Conservation (phyloP, 2,329 filamentous ascomycete genomes). For the Iodosphaeria phyllophila region DNA sequence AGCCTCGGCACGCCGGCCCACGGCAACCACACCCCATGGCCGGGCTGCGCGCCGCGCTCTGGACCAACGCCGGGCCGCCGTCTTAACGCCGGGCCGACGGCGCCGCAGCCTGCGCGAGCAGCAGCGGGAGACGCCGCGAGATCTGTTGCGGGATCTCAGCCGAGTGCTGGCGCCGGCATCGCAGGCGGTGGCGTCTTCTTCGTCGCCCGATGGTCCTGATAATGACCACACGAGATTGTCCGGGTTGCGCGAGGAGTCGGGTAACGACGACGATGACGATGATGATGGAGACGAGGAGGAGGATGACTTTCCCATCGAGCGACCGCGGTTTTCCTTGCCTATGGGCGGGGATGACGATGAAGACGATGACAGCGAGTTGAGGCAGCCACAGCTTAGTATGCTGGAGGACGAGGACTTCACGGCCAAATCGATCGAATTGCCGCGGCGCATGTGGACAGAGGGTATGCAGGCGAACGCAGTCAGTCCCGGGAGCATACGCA, state of each 20-base stretch:
- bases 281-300: conserved; percentile 24
- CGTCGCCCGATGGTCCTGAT: conserved; percentile 14
- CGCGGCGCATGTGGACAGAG: conserved; percentile 31
- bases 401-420: conserved; percentile 42
- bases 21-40: conserved; percentile 37
- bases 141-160: conserved; percentile 28
- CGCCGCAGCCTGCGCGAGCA: conserved; percentile 38
- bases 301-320: conserved; percentile 24
- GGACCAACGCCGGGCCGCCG: conserved; percentile 36
- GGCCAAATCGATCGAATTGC: conserved; percentile 38
- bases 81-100: conserved; percentile 40
- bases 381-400: conserved; percentile 32
- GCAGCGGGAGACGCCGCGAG: conserved; percentile 17
- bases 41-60: conserved; percentile 39
- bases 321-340: conserved; percentile 36
- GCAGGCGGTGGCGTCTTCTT: conserved; percentile 24
- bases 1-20: conserved; percentile 23
- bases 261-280: conserved; percentile 29
- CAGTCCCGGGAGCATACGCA: conserved; percentile 28
- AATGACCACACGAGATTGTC: conserved; percentile 9
- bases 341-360: conserved; percentile 30
- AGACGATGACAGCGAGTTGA: conserved; percentile 25
- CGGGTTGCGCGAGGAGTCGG: conserved; percentile 14
- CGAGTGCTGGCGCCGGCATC: conserved; percentile 31
- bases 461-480: too few relatives aligned